phyloP scores from a whole-genome alignment of 495 filamentous ascomycete genomes.

The Penicillium lagena region DNA sequence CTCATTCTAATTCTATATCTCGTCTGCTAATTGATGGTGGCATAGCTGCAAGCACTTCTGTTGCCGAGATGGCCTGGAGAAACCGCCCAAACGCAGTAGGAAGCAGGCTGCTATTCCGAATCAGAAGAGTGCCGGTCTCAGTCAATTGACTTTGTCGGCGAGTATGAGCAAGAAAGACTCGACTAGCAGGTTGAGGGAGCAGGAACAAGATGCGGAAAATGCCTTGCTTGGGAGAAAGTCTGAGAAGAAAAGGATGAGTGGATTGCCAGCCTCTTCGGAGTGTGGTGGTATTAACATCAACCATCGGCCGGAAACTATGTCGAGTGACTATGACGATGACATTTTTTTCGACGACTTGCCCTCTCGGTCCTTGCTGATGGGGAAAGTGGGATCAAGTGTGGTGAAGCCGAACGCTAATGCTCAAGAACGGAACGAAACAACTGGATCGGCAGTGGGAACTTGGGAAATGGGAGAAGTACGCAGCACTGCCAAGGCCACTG shows the following conservation, averaged over 20 bases:
- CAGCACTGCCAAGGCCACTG: not conserved
- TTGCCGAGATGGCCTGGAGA: slow-evolving; percentile 82
- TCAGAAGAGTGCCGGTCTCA: slow-evolving; percentile 14
- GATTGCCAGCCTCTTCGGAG: too few species aligned
- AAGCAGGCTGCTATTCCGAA: slow-evolving; percentile 11
- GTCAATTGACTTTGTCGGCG: slow-evolving; percentile 22
- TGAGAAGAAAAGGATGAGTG: too few species aligned
- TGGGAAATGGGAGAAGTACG: not conserved
- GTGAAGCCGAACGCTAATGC: not conserved
- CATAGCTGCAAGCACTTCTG: slow-evolving; percentile 73
- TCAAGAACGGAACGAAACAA: too few species aligned
- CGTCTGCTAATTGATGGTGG: slow-evolving; percentile 1
- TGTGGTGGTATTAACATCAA: too few species aligned
- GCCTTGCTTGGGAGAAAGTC: not conserved
- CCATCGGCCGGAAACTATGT: slow-evolving; percentile 1
- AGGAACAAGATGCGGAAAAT: not conserved
- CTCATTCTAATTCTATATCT: slow-evolving; percentile 20
- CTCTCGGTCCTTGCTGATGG: slow-evolving; percentile 27
- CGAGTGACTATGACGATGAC: slow-evolving; percentile 30
- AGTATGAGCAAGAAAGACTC: slow-evolving; percentile 21
- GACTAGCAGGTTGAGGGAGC: not conserved
- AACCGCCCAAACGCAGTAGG: slow-evolving; percentile 56
- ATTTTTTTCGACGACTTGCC: slow-evolving; percentile 32
- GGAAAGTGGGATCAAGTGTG: not conserved
- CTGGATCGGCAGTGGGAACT: too few species aligned